Conservation (phyloP, 768 basidiomycete species). For the Tylopilus subfusipes region DNA sequence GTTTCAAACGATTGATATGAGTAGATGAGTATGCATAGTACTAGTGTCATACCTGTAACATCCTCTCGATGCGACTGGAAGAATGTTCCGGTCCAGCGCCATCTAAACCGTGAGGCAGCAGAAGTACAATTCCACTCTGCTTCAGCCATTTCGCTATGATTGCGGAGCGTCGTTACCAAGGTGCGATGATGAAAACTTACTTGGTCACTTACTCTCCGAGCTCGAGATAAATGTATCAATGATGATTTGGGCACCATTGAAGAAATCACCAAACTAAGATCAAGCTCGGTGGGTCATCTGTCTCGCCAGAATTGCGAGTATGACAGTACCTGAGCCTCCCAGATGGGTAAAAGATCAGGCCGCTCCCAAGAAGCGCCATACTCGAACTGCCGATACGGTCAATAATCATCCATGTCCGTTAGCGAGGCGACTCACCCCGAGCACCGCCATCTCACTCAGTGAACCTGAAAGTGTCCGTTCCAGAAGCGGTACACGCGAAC, state of each 20-base stretch:
- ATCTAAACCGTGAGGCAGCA: slow-evolving; percentile 87
- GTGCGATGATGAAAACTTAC: too few species aligned
- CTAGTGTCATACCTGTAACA: slow-evolving; percentile 81
- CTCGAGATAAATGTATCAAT: slow-evolving; percentile 89
- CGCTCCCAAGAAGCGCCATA: slow-evolving; percentile 89
- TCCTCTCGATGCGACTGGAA: slow-evolving; percentile 80
- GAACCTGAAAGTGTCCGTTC: slow-evolving; percentile 49
- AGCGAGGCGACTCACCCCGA: slow-evolving; percentile 55
- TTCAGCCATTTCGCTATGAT: slow-evolving; percentile 83
- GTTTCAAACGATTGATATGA: neutral
- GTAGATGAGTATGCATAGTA: neutral
- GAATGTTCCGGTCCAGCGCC: slow-evolving; percentile 95
- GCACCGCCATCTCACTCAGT: slow-evolving; percentile 84
- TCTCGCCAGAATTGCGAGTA: neutral
- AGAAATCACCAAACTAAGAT: slow-evolving; percentile 84
- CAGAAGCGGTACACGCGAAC: neutral
- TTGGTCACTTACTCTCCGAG: slow-evolving; percentile 60
- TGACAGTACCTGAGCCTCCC: slow-evolving; percentile 78
- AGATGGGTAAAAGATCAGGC: slow-evolving; percentile 77
- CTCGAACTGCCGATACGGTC: slow-evolving; percentile 61
- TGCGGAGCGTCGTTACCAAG: neutral
- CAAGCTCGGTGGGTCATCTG: neutral
- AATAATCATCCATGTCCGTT: neutral
- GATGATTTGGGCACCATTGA: slow-evolving; percentile 84
- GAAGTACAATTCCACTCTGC: slow-evolving; percentile 83